Evolutionary conservation across 192 early-diverging fungal species (phyloP), one percentile per base, ranked within the genome.

Genomic region (Rhizoclosmatium sp.): DNA sequence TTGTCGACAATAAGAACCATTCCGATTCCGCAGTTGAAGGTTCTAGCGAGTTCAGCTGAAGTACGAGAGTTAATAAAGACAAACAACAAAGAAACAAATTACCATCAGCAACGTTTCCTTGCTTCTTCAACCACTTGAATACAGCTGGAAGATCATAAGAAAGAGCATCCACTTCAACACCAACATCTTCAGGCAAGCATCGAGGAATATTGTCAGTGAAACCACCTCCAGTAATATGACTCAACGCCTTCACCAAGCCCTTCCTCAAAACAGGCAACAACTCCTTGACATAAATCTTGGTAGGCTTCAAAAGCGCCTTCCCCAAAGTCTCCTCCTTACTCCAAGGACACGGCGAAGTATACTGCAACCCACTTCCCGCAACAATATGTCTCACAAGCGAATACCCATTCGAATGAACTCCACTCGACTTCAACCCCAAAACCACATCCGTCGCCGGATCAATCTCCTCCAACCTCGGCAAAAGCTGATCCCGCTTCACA

Each of bases 1-100:
- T 77, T 60, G 49, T 89, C 89, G 10, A 95, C 96, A 44, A 99
- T 91, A 7, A 99, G 81, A 41, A 98, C 94, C 97, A 99, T 98
- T 71, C 98, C 98, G 76, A 99, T 95, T 75, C 98, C 98, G 83
- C 97, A 98, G 92, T 99, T 99, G 89, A 99, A 99, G 0, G 98
- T 98, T 64, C 98, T 91, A 4, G 95, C 92, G 88, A 99, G 92
- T 83, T 99, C 98, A 71, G 86, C 93, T 75, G 83, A 4, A 44
- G 39, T 19, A 41, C 61, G 2, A 3, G 81, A 68, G 2, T 2
- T 78, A 75, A 7, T 16, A 31, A 5, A 16, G 81, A 2, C 44
- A 23, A 76, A 45, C 49, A 39, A 56, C 9, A 85, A 65, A 69
- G 49, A 69, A 56, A 59, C 14, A 51, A 80, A 76, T 64, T 77